These are phyloP conservation scores for Colletotrichum lindemuthianum DNA, from an alignment of 2,329 filamentous ascomycete species.

Conservation along the genomic window DNA sequence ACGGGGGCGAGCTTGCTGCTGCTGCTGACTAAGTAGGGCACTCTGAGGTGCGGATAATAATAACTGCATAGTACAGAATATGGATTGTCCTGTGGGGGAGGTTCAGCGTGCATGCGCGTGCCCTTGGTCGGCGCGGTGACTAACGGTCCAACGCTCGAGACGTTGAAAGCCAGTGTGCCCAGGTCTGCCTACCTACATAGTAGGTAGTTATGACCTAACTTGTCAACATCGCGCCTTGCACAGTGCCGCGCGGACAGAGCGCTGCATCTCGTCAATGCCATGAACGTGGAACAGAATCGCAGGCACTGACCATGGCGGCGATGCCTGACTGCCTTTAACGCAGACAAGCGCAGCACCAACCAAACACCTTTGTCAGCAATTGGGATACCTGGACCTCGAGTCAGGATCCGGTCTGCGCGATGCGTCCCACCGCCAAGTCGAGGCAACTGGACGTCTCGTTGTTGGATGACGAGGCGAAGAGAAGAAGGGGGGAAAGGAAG, in stretches of 20 bases:
- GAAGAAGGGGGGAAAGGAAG: no score
- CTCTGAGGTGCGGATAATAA: background rate
- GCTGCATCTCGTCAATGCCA: slow-evolving; percentile 3
- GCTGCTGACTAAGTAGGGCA: slow-evolving; percentile 5
- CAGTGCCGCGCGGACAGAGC: background rate
- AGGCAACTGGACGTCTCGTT: no score
- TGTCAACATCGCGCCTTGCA: background rate
- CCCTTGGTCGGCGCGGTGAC: background rate
- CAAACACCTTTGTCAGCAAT: no score
- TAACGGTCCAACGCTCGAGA: background rate
- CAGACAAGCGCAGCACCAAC: no score
- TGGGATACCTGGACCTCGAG: background rate
- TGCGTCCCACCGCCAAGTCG: background rate
- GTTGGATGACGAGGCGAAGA: no score
- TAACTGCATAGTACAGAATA: no score
- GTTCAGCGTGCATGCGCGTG: no score
- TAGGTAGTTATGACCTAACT: no score
- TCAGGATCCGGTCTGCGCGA: slow-evolving; percentile 19
- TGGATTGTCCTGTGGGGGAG: no score
- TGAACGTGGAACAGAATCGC: slow-evolving; percentile 6
- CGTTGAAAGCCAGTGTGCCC: no score
- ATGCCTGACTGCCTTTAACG: background rate
- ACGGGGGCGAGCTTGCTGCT: slow-evolving; percentile 12
- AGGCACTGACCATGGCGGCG: slow-evolving; percentile 20
- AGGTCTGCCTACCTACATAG: no score